Conservation (phyloP, 371 early-diverging fungal species). For the Mortierella sp. region DNA sequence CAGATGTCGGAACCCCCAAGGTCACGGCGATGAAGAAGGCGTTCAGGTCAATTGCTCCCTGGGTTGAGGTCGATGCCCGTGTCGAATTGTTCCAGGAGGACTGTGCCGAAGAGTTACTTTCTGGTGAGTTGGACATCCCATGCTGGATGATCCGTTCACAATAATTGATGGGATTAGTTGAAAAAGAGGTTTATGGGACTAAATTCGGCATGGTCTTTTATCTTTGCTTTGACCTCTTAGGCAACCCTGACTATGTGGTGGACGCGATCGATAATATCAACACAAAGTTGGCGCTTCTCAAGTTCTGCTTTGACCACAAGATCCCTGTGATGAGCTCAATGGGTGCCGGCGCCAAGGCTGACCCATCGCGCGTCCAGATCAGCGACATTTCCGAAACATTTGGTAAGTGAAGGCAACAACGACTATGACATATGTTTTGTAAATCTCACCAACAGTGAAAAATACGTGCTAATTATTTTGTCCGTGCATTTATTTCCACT, state of each 20-base stretch:
- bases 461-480: background rate
- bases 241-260: constrained; percentile 82
- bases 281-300: constrained; percentile 90
- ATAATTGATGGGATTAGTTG: too few species aligned
- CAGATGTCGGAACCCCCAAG: constrained; percentile 93
- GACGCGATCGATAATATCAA: constrained; percentile 97
- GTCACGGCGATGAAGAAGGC: constrained; percentile 80
- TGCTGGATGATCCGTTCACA: too few species aligned
- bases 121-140: constrained; percentile 60
- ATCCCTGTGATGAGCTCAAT: constrained; percentile 89
- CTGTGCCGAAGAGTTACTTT: constrained; percentile 77
- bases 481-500: background rate
- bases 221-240: background rate
- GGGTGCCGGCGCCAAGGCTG: constrained; percentile 96
- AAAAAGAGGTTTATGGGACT: too few species aligned
- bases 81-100: constrained; percentile 81
- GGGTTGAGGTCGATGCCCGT: constrained; percentile 81
- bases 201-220: too few species aligned
- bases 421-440: background rate
- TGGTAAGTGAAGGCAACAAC: constrained; percentile 61
- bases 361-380: constrained; percentile 94
- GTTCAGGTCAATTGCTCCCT: constrained; percentile 83
- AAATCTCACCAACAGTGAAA: too few species aligned
- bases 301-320: constrained; percentile 82
- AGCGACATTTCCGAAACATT: constrained; percentile 94